A percentile compares a stretch with the other conserved stretches of the same genome.
Conservation (phyloP, 345 rosid species). For the Stellera chamaejasme region DNA sequence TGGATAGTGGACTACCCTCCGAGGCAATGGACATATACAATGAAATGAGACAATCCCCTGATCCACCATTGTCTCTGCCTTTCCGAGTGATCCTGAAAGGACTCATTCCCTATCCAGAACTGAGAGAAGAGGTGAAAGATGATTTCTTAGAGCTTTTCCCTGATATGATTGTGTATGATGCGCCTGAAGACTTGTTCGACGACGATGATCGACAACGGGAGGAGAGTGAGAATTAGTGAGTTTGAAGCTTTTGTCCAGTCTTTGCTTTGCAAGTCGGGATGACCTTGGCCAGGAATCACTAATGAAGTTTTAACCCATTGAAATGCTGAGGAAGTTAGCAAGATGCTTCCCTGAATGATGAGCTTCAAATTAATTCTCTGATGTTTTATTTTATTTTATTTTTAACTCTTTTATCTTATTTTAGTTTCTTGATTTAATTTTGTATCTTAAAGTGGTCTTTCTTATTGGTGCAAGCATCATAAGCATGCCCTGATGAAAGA, state of each 20-base stretch:
- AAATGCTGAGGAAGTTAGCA: too few relatives aligned
- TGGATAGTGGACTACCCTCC: conserved; percentile 47
- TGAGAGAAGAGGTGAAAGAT: conserved; percentile 70
- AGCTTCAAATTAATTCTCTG: too few relatives aligned
- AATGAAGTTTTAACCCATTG: too few relatives aligned
- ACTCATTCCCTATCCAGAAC: conserved; percentile 71
- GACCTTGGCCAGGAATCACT: too few relatives aligned
- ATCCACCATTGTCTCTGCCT: conserved; percentile 75
- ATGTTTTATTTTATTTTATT: too few relatives aligned
- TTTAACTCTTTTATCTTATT: too few relatives aligned
- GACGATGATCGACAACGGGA: conserved; percentile 38
- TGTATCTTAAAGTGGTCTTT: too few relatives aligned
- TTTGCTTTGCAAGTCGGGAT: not conserved
- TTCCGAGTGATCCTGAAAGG: conserved; percentile 91
- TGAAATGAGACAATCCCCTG: conserved; percentile 90
- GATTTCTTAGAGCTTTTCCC: conserved; percentile 92
- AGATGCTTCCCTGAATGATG: too few relatives aligned
- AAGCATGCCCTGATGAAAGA: too few relatives aligned
- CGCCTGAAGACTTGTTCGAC: conserved; percentile 72
- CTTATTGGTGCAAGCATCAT: too few relatives aligned
- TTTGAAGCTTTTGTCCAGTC: not conserved
- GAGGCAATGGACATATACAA: conserved; percentile 78
- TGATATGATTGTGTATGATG: conserved; percentile 77
- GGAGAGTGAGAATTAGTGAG: conserved; percentile 41
- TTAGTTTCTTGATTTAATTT: too few relatives aligned